Base-by-base conservation (phyloP, 768 basidiomycete species). In the Tylopilus sp. region DNA sequence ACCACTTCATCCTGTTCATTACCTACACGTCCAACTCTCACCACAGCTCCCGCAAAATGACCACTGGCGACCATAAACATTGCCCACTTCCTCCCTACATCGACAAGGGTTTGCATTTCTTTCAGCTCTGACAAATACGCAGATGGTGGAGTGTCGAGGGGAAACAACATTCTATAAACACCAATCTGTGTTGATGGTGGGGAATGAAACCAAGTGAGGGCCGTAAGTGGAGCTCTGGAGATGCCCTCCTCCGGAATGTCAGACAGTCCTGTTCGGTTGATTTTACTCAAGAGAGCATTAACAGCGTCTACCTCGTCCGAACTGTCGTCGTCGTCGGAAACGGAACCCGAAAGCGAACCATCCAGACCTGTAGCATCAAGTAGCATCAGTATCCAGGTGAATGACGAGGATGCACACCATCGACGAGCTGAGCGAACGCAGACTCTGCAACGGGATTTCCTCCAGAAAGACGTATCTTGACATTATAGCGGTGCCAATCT, bases 401-500 rank as follows among this genome's bases (percentile, higher is more conserved):
- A 25, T 33, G 41, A n/a, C 17, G 10, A 22, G 21, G 20, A 48
- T 40, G 53, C 79, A 35, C 62, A 94, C 95, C 85, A 59, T 93
- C 93, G 6, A 97, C 77, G 38, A 98, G 76, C 48, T 82, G 79
- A 20, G 80, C 72, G 61, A 95, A 99, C 17, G 83, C 79, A 23
- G 77, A 65, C 63, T 92, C 89, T 0, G 81, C 73, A 20, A 93
- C 81, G 22, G 83, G 69, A 20, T 75, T 73, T 10, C 81, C 78
- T 6, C 85, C 86, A 45, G 76, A 72, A 44, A 93, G 71, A 50
- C 84, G 83, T 42, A 81, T 78, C 71, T 95, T 97, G 58, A 94
- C 89, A 67, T 98, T 98, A 73, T 95, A 98, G 51, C 94, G 81
- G 77, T 99, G 95, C 97, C 95, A 98, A 69, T 99, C 95, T 10